phyloP scores from a whole-genome alignment of 2,329 filamentous ascomycete species.

The Colletotrichum kahawae region DNA sequence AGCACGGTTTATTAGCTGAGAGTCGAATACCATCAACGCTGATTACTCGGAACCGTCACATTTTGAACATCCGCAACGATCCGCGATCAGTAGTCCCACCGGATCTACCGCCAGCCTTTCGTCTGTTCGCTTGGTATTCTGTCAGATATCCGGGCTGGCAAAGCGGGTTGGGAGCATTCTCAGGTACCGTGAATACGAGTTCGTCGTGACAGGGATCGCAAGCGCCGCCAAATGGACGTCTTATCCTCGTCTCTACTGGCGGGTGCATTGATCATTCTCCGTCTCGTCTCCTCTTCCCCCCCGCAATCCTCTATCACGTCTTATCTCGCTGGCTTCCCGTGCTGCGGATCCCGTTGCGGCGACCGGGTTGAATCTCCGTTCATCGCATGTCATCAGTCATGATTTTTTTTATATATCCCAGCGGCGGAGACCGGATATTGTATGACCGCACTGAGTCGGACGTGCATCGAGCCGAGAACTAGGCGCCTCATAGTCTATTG shows the following conservation, averaged over 20 bases:
- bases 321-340: constrained; percentile 21
- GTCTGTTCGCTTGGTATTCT: not conserved
- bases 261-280: constrained; percentile 14
- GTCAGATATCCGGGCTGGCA: not conserved
- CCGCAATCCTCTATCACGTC: constrained; percentile 23
- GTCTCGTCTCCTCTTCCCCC: constrained; percentile 14
- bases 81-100: not conserved
- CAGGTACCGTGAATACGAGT: constrained; percentile 18
- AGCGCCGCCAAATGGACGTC: constrained; percentile 9
- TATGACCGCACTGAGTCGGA: not conserved
- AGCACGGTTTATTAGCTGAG: not conserved
- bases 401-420: not conserved
- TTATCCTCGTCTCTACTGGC: constrained; percentile 11
- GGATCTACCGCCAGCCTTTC: not conserved
- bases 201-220: constrained; percentile 12
- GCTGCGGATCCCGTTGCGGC: constrained; percentile 3
- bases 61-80: not conserved
- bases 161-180: not conserved
- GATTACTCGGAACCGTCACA: not conserved
- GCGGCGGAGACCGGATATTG: not conserved
- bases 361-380: not conserved
- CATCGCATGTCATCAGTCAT: constrained; percentile 15
- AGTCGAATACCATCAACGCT: not conserved
- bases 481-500: not conserved
- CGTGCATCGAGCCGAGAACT: not conserved